These are phyloP conservation scores for Xylaria bambusicola DNA, from an alignment of 495 filamentous ascomycete species.

Conservation along the genomic window DNA sequence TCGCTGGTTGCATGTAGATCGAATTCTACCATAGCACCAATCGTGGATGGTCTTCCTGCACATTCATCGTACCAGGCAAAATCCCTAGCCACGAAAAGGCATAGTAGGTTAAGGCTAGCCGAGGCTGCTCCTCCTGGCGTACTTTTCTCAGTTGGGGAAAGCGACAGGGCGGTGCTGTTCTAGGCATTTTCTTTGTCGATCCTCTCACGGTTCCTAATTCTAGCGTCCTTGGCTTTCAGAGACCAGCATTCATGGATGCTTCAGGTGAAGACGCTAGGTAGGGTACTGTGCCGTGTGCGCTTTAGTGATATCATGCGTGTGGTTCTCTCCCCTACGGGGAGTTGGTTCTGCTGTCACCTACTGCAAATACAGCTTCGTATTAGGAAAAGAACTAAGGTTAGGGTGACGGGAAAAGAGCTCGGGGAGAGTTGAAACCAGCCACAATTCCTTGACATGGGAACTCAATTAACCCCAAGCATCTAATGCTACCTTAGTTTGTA, in stretches of 20 bases:
- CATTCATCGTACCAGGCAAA: neutral
- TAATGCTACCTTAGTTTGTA: neutral
- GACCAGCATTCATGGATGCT: neutral
- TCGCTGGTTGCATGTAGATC: too few relatives aligned
- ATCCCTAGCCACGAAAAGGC: too few relatives aligned
- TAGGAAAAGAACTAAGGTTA: neutral
- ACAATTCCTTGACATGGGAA: neutral
- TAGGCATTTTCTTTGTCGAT: neutral
- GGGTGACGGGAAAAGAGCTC: conserved; percentile 1
- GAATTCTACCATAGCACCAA: neutral
- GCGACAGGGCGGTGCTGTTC: neutral
- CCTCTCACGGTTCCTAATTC: neutral
- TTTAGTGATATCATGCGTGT: too few relatives aligned
- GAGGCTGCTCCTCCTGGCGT: neutral
- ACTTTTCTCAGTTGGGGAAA: conserved; percentile 5
- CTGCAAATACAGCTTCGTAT: neutral
- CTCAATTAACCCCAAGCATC: conserved; percentile 7
- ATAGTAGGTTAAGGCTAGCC: neutral
- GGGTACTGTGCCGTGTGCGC: too few relatives aligned
- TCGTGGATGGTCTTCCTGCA: conserved; percentile 2
- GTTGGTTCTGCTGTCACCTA: too few relatives aligned
- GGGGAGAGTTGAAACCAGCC: conserved; percentile 4
- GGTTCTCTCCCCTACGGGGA: neutral
- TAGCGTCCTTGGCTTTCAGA: conserved; percentile 7
- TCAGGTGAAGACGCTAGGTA: neutral